Conservation (phyloP, 768 basidiomycete species). For the Suillus variegatus region DNA sequence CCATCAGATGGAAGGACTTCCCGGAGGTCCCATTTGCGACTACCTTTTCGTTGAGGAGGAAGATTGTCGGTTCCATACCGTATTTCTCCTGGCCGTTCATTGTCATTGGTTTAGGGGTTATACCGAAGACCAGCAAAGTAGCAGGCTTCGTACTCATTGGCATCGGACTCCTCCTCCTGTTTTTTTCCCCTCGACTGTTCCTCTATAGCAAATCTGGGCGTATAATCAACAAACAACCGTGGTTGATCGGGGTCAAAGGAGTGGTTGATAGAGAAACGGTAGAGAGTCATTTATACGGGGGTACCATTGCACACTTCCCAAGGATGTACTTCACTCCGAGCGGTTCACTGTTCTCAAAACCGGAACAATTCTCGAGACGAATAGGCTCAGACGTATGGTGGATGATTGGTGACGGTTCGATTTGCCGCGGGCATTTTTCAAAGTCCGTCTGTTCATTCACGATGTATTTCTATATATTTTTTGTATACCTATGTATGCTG, state of each 20-base stretch:
- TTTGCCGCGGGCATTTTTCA: too few relatives aligned
- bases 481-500: too few relatives aligned
- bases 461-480: too few relatives aligned
- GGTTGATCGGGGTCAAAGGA: slow-evolving; percentile 22
- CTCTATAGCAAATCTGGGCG: slow-evolving; percentile 18
- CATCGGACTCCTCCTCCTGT: slow-evolving; percentile 5
- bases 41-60: slow-evolving; percentile 8
- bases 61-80: slow-evolving; percentile 10
- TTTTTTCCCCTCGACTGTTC: slow-evolving; percentile 10
- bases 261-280: not conserved
- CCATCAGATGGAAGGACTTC: slow-evolving; percentile 23
- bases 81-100: slow-evolving; percentile 12
- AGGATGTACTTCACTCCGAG: slow-evolving; percentile 5
- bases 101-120: not conserved
- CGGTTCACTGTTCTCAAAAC: slow-evolving; percentile 14
- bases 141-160: slow-evolving; percentile 8
- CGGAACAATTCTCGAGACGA: not conserved
- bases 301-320: slow-evolving; percentile 6
- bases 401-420: too few relatives aligned
- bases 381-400: slow-evolving; percentile 17
- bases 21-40: slow-evolving; percentile 14
- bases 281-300: slow-evolving; percentile 16
- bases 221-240: slow-evolving; percentile 15
- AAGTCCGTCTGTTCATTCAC: too few relatives aligned
- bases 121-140: not conserved